Evolutionary conservation across 2,329 filamentous ascomycete genomes (phyloP), one percentile per base, ranked within the genome.

Genomic region (Colletotrichum echinochloae): DNA sequence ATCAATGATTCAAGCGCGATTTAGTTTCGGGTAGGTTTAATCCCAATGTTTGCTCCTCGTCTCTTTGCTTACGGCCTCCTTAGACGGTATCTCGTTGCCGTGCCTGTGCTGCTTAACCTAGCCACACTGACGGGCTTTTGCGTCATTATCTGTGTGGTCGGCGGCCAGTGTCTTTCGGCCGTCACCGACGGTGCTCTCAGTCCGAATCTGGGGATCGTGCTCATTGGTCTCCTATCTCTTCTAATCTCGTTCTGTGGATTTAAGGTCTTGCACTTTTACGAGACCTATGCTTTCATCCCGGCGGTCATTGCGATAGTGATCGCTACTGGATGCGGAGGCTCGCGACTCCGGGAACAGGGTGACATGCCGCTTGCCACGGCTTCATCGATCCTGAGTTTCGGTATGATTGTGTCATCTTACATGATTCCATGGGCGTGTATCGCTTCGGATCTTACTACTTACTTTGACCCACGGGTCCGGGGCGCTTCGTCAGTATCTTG

Each of bases 1-100:
- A 20, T 89, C 91, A 78, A 89, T 91, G 84, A 85, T 91, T 9
- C 88, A 90, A 73, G 89, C 90, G 5, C 83, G 90, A 28, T 91
- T 87, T 77, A 87, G 86, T 49, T 92, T 90, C 76, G 89, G 88
- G 82, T 87, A 79, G 63, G 79, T 35, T 46, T 39, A 9, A 2
- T 23, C 20, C 48, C 35, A 20, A 30, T 20, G 28, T 28, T n/a
- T 46, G 26, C 20, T 23, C 26, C 28, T 16, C 14, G 23, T 28
- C 8, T 41, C 28, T 6, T 44, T 30, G 65, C 74, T 73, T 71
- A 70, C 60, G 7, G 61, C 11, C 23, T 2, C 1, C 9, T n/a
- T 41, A 84, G 85, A 23, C 83, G 85, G 49, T 90, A 89, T 75
- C 79, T 88, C 26, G 86, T 90, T 41, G 87, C 85, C 0, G 76